Conservation (phyloP, 768 basidiomycete genomes). For the Chalciporus pseudorubinellus region DNA sequence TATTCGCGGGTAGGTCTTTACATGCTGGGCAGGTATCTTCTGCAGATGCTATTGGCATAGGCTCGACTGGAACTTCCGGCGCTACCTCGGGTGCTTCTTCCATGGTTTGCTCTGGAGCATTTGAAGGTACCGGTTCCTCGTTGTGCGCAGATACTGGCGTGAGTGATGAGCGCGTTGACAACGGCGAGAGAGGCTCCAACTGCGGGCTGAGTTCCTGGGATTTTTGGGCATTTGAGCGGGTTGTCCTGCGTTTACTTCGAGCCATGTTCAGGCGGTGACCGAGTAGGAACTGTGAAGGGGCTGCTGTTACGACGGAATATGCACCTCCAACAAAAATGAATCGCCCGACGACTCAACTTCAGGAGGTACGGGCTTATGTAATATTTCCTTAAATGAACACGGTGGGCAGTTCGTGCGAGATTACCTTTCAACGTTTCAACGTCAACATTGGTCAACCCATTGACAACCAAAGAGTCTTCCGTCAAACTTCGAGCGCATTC, state of each 20-base stretch:
- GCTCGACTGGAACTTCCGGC: constrained; percentile 13
- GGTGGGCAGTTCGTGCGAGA: too few relatives aligned
- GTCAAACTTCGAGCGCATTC: too few relatives aligned
- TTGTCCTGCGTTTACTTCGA: constrained; percentile 43
- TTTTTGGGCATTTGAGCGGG: constrained; percentile 38
- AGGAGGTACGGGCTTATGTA: constrained; percentile 20
- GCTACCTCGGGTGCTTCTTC: constrained; percentile 16
- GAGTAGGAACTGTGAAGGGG: constrained; percentile 7
- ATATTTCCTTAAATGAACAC: constrained; percentile 24
- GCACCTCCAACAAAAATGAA: constrained; percentile 1
- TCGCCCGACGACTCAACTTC: constrained; percentile 8
- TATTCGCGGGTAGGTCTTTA: constrained; percentile 31
- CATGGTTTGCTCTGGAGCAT: constrained; percentile 8
- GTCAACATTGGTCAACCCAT: too few relatives aligned
- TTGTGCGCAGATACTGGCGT: constrained; percentile 26
- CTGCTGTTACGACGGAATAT: constrained; percentile 8
- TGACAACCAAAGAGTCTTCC: too few relatives aligned
- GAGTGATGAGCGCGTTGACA: constrained; percentile 30
- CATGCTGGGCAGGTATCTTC: constrained; percentile 53
- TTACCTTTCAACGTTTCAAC: too few relatives aligned
- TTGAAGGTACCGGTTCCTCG: constrained; percentile 14
- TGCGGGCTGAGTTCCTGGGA: constrained; percentile 34
- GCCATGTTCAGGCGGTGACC: constrained; percentile 35
- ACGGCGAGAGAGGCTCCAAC: constrained; percentile 30
- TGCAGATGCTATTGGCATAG: constrained; percentile 12